Evolutionary conservation across 2,329 filamentous ascomycete species (phyloP), one percentile per base, ranked within the genome.

Genomic region (Pseudopyrenochaeta lycopersici): DNA sequence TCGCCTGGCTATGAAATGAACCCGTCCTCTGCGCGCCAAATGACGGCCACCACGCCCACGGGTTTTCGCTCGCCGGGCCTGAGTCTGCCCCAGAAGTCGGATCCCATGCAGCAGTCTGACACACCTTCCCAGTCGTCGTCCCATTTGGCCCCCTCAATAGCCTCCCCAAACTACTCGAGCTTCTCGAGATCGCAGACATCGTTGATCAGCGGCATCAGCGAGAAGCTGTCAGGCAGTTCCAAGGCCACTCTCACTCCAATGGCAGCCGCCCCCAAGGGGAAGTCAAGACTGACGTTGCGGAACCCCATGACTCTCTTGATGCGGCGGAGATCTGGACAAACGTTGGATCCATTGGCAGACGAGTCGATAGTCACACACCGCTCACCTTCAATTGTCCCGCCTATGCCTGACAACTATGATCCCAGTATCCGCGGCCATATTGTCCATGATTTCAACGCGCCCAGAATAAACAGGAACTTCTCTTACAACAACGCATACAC

Each of bases 391-490:
- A 70, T 73, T 38, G 75, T 83, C 15, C 72, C 73, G 2, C 79
- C 82, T 2, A 78, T 85, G 47, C 84, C 84, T 2, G 85, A 85
- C 52, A 83, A 87, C 62, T 88, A 86, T 64, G 85, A 88, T 62
- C 85, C 85, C 11, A 80, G 85, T 47, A 88, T 88, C 53, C 81
- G 84, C 46, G 86, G 86, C 15, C 86, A 83, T 43, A 81, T 85
- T 18, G 80, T 88, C 1, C 86, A 89, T 73, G 86, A 89, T 63
- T 89, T 88, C 68, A 87, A 85, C 43, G 84, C 82, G 3, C 86
- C 86, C 5, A 78, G 85, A 46, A 75, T 80, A 36, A 80, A 81
- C 48, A 72, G 78, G 44, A 77, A 72, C 38, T 70, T 70, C 20
- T 76, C 74, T 6, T 68, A 76, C 58, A 74, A 63, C 46, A 71